Base-by-base conservation (phyloP, 1,139 yeast species). In the Geotrichum macrosporum region DNA sequence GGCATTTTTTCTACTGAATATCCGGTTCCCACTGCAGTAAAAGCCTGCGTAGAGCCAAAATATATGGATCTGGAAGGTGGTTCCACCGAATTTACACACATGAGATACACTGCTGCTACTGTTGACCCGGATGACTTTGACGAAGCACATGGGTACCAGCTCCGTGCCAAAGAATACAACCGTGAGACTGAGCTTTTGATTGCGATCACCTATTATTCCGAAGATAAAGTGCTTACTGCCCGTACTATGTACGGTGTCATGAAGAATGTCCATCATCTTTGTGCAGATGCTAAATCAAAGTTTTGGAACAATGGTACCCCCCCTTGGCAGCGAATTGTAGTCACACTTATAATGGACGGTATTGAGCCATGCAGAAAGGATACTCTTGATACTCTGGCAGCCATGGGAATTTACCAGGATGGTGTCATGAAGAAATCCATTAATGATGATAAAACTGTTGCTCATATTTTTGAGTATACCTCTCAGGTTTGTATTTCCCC, bases 391-490 rank as follows among this genome's bases (percentile, higher is more conserved):
- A 73, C 88, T 55, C 72, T 92, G 54, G 87, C 96, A 10, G 88
- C 96, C 0, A 77, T 94, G 52, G 98, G 98, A 48, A 83, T 94
- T 52, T 92, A 88, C 63, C 98, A 92, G 66, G 97, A 88, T 52
- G 95, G 95, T 45, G 81, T 89, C 58, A 94, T 96, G 54, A 80
- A 94, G 63, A 89, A 92, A 50, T 84, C 80, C 54, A 94, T 92
- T 44, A 88, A 89, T 63, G 89, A 82, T 55, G 78, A 84, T 54
- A 85, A 84, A 56, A 96, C 94, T 8, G 81, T 81, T 32, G 94
- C 96, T 32, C 98, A 92, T 67, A 74, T 92, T 51, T 89, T 88
- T 62, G 97, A 89, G 66, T 92, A 92, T 64, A 88, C 81, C 12
- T 75, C 84, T 1, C 78, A 78, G 67, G 69, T 77, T 46, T 74